Base-by-base conservation (phyloP, 2,329 filamentous ascomycete species). In the Zarea fungicola region DNA sequence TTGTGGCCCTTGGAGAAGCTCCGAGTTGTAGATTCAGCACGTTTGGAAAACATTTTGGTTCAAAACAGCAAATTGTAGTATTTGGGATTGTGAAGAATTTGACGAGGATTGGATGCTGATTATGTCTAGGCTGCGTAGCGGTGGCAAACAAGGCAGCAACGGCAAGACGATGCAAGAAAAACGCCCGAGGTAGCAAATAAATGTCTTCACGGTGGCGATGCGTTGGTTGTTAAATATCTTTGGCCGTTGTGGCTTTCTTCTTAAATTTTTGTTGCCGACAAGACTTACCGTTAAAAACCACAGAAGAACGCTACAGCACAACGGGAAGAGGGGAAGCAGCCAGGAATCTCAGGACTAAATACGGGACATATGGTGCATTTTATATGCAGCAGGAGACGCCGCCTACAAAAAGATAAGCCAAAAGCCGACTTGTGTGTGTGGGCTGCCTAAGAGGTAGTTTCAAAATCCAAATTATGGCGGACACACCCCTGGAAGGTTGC, bases 1-100 rank as follows among this genome's bases (percentile, higher is more conserved):
- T 76, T 77, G 49, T 76, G 71, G 53, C 71, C 65, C 54, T 77
- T 80, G 45, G 75, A 75, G 51, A 77, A 78, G 64, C 74, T 80
- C 65, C 68, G 75, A 67, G 57, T 73, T 26, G 69, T 67, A 28
- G 62, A 61, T 32, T 77, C 72, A 43, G 68, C 66, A 51, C 71
- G 70, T 60, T 69, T 70, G 58, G 57, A 57, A 49, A 77, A 79
- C 77, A 77, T 79, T 23, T 60, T 67, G 60, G 54, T 44, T 39
- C n/a, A n/a, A n/a, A n/a, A n/a, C n/a, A n/a, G 39, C 5, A 5
- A 23, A 18, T 31, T 35, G 36, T 21, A 34, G 16, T 8, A 35
- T 43, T 39, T 26, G 13, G 4, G 35, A 23, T 22, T 18, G 19
- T 34, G 42, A 16, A 10, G 18, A 21, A 48, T 28, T 31, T n/a